These are phyloP conservation scores for Boletus patriciae DNA, from an alignment of 768 basidiomycete species.

Conservation along the genomic window DNA sequence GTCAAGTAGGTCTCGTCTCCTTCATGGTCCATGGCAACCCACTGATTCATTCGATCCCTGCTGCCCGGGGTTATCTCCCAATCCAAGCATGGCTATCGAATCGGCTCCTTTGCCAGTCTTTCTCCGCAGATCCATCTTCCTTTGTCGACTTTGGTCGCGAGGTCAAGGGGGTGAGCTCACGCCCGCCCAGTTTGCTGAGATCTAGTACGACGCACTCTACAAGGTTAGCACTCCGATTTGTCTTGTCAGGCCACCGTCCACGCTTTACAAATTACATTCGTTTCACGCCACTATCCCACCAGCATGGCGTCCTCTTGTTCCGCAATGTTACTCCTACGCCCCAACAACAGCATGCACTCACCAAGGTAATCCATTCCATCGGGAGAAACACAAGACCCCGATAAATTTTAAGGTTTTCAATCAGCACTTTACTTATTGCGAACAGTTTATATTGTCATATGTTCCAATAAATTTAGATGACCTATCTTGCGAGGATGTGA, in stretches of 20 bases:
- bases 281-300: neutral
- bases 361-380: constrained; percentile 59
- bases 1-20: too few species aligned
- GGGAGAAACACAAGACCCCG: too few species aligned
- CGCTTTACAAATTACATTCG: neutral
- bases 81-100: constrained; percentile 59
- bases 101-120: constrained; percentile 64
- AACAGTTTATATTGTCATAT: too few species aligned
- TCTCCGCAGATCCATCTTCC: constrained; percentile 64
- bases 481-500: too few species aligned
- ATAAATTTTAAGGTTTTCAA: too few species aligned
- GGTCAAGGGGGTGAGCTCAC: constrained; percentile 66
- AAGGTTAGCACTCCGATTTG: constrained; percentile 44
- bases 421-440: too few species aligned
- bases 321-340: constrained; percentile 65
- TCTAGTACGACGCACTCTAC: constrained; percentile 72
- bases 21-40: neutral
- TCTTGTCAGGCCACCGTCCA: neutral
- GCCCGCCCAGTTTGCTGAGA: constrained; percentile 60
- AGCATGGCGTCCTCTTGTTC: constrained; percentile 77
- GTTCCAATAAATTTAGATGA: too few species aligned
- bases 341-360: constrained; percentile 79
- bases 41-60: neutral
- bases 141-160: constrained; percentile 73
- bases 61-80: neutral